Conservation (phyloP, 1,284 basidiomycete species). For the Leccinum angustisporum region DNA sequence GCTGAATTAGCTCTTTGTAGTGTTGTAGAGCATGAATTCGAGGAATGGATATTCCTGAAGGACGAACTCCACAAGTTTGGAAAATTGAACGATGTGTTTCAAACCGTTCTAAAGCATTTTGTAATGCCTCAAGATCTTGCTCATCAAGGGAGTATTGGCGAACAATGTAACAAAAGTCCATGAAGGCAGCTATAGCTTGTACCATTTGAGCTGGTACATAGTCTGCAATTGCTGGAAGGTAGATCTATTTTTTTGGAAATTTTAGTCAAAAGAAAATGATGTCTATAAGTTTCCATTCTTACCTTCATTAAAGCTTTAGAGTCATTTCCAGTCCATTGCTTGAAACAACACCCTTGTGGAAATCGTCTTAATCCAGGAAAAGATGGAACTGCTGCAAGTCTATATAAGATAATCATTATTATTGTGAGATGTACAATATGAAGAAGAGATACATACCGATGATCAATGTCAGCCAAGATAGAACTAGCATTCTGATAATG, state of each 20-base stretch:
- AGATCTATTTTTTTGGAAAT: background rate
- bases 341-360: background rate
- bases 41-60: background rate
- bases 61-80: background rate
- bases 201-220: constrained; percentile 13
- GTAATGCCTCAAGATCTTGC: background rate
- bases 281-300: background rate
- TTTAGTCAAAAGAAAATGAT: background rate
- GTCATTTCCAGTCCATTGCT: background rate
- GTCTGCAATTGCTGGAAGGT: constrained; percentile 13
- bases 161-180: constrained; percentile 13
- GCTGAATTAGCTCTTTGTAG: background rate
- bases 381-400: background rate
- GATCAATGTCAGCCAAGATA: background rate
- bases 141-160: background rate
- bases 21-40: background rate
- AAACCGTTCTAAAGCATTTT: background rate
- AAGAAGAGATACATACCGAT: background rate
- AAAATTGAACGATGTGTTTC: background rate
- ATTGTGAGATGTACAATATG: background rate
- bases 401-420: background rate
- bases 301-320: background rate
- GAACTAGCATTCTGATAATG: background rate
- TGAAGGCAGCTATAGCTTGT: constrained; percentile 5
- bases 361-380: background rate